A percentile compares a stretch with the other conserved stretches of the same genome.
These are phyloP conservation scores for Cladophialophora carrionii DNA, from an alignment of 2,329 filamentous ascomycete genomes.

Conservation along the genomic window DNA sequence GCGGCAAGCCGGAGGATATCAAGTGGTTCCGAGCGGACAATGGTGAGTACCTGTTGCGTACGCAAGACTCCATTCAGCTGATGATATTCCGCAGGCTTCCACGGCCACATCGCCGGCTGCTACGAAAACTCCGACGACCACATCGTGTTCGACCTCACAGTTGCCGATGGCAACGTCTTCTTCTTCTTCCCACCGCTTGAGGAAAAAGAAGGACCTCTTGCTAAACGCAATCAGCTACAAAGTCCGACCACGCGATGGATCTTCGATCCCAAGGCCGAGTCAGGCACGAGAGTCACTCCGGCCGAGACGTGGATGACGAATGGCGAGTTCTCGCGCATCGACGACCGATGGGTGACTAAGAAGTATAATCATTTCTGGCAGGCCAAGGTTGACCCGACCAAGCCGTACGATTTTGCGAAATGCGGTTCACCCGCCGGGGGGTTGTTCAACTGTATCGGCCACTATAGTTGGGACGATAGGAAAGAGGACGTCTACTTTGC, in stretches of 20 bases:
- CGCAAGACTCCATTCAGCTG: not conserved
- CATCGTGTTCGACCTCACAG: constrained; percentile 49
- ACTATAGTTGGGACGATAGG: constrained; percentile 36
- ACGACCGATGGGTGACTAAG: constrained; percentile 47
- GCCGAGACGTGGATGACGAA: constrained; percentile 44
- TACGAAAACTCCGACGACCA: constrained; percentile 55
- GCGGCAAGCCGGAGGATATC: constrained; percentile 57
- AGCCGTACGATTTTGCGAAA: constrained; percentile 41
- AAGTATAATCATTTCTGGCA: constrained; percentile 56
- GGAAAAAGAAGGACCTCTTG: constrained; percentile 28
- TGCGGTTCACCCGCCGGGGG: constrained; percentile 39
- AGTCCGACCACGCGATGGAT: constrained; percentile 41
- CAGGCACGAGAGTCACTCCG: constrained; percentile 47
- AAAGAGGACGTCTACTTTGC: constrained; percentile 40
- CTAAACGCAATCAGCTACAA: constrained; percentile 37
- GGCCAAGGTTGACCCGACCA: constrained; percentile 39
- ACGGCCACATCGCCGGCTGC: constrained; percentile 55
- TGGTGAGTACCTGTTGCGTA: constrained; percentile 39
- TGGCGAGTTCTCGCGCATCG: constrained; percentile 40
- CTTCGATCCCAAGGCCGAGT: constrained; percentile 39
- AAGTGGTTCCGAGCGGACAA: constrained; percentile 38
- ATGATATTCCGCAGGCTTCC: constrained; percentile 42
- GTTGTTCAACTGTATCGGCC: constrained; percentile 35
- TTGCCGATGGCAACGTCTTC: constrained; percentile 43
- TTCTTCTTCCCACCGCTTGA: constrained; percentile 39